These are phyloP conservation scores for Abrus precatorius DNA, from an alignment of 306 rosid genomes.

Conservation along the genomic window DNA sequence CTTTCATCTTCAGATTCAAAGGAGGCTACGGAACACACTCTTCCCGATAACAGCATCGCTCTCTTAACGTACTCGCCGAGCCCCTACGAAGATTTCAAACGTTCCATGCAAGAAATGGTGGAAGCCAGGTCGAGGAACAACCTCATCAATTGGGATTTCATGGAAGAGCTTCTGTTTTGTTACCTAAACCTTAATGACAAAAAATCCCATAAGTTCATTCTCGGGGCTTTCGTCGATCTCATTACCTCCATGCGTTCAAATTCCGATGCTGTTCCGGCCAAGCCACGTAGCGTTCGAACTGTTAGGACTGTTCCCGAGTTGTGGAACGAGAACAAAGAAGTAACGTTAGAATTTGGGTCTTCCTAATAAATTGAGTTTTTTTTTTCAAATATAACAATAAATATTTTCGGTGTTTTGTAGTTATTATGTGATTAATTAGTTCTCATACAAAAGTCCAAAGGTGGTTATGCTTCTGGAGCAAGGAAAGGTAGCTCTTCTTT, in stretches of 20 bases:
- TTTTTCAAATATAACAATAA: not conserved
- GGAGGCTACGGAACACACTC: not conserved
- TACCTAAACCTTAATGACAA: constrained; percentile 73
- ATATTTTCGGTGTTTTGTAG: not conserved
- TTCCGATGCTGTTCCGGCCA: constrained; percentile 34
- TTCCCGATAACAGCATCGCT: constrained; percentile 67
- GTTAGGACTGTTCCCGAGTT: constrained; percentile 46
- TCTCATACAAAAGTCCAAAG: not conserved
- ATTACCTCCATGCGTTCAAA: constrained; percentile 57
- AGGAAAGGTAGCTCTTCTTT: not conserved
- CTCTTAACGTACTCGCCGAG: constrained; percentile 58
- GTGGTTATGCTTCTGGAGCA: not conserved
- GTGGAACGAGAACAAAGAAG: constrained; percentile 32
- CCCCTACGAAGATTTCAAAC: constrained; percentile 67
- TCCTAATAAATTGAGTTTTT: not conserved
- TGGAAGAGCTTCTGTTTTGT: constrained; percentile 76
- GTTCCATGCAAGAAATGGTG: constrained; percentile 76
- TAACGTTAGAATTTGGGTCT: constrained; percentile 43
- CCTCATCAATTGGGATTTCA: constrained; percentile 76
- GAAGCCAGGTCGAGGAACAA: constrained; percentile 47
- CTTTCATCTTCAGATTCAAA: not conserved
- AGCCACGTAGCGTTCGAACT: constrained; percentile 54
- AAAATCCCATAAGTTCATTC: constrained; percentile 65
- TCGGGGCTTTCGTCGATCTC: constrained; percentile 79
- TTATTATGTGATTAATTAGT: not conserved